Evolutionary conservation across 768 basidiomycete genomes (phyloP).

Genomic region (Nidula microcarpa): DNA sequence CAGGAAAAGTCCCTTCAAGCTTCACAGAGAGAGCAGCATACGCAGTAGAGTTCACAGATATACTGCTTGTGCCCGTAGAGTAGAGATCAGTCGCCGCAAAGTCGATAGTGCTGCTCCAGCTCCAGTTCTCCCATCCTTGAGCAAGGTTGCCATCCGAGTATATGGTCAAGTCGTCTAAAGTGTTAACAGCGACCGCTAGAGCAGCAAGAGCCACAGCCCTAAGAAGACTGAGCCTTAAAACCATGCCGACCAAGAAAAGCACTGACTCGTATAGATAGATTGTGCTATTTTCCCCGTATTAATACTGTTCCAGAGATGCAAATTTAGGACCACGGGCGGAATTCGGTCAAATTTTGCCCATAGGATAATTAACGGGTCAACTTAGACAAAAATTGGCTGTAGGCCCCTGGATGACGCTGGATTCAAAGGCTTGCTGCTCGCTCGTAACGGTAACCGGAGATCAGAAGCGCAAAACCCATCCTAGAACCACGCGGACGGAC

Average conservation of each 20-base stretch:
- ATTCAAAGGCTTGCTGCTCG: too few relatives aligned
- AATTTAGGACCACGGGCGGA: conserved; percentile 12
- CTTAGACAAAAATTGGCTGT: too few relatives aligned
- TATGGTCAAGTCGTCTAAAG: conserved; percentile 31
- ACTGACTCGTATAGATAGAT: too few relatives aligned
- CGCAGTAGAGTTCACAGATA: conserved; percentile 37
- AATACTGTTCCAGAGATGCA: neutral
- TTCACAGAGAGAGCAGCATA: conserved; percentile 48
- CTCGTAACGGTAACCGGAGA: neutral
- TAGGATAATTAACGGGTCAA: conserved; percentile 19
- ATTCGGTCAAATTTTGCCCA: conserved; percentile 15
- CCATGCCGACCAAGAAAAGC: neutral
- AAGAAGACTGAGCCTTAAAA: neutral
- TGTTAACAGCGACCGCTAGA: conserved; percentile 9
- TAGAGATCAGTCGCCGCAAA: conserved; percentile 41
- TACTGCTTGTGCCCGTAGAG: conserved; percentile 32
- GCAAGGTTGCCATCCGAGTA: conserved; percentile 39
- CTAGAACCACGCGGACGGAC: neutral
- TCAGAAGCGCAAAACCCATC: neutral
- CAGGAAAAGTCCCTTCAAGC: conserved; percentile 33
- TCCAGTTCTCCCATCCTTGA: conserved; percentile 50
- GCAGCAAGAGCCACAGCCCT: conserved; percentile 5
- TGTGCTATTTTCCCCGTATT: too few relatives aligned
- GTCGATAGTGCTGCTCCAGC: conserved; percentile 40
- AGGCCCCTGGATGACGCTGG: too few relatives aligned